These are phyloP conservation scores for Euphorbia tirucalli DNA, from an alignment of 345 rosid genomes.

Conservation along the genomic window DNA sequence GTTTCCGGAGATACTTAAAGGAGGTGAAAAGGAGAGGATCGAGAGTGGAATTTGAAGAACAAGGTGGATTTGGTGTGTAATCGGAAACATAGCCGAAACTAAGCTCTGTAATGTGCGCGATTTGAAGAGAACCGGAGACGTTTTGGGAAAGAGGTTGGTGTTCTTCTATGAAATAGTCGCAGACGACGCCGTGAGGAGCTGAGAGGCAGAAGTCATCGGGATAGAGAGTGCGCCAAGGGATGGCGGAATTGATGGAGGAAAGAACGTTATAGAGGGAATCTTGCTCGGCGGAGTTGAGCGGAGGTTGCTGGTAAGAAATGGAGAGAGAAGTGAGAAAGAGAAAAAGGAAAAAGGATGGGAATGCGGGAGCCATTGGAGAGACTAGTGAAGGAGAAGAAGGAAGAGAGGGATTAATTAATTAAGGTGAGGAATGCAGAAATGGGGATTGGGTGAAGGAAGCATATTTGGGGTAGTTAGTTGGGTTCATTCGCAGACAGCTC, in stretches of 20 bases:
- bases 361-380: neutral
- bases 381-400: too few species aligned
- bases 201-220: slow-evolving; percentile 62
- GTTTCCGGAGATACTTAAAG: slow-evolving; percentile 53
- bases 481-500: too few species aligned
- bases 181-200: slow-evolving; percentile 64
- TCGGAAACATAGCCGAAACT: slow-evolving; percentile 65
- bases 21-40: slow-evolving; percentile 51
- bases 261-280: slow-evolving; percentile 52
- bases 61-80: slow-evolving; percentile 57
- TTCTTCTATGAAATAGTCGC: slow-evolving; percentile 39
- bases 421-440: too few species aligned
- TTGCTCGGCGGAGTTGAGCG: slow-evolving; percentile 52
- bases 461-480: too few species aligned
- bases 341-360: slow-evolving; percentile 6
- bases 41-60: slow-evolving; percentile 49
- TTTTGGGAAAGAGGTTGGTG: slow-evolving; percentile 11
- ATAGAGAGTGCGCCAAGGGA: slow-evolving; percentile 56
- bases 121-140: neutral
- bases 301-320: slow-evolving; percentile 30
- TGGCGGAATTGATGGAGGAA: slow-evolving; percentile 44
- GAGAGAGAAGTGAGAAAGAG: slow-evolving; percentile 18
- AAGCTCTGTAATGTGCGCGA: slow-evolving; percentile 53
- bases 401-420: too few species aligned
- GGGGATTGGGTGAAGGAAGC: too few species aligned